phyloP scores from a whole-genome alignment of 257 asterid genomes.

The Euphrasia confusa region DNA sequence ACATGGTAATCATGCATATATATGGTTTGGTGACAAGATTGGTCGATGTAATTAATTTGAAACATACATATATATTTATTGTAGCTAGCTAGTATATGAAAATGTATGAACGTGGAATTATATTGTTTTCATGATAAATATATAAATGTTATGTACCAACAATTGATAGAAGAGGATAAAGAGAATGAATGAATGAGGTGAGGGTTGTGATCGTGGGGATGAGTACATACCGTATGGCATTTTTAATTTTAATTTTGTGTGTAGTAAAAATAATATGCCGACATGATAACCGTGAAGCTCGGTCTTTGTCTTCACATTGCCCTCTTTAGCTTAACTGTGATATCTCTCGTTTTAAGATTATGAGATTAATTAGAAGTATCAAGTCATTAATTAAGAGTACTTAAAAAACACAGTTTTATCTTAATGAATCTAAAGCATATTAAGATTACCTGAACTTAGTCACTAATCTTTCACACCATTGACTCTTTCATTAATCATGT shows the following conservation, averaged over 20 bases:
- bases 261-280: not conserved
- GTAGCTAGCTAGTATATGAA: not conserved
- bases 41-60: too few species aligned
- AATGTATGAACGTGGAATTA: slow-evolving; percentile 49
- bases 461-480: too few species aligned
- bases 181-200: not conserved
- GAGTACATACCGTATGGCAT: not conserved
- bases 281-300: slow-evolving; percentile 2
- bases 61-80: not conserved
- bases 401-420: too few species aligned
- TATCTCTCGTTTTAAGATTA: too few species aligned
- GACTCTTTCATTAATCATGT: too few species aligned
- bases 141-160: not conserved
- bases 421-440: too few species aligned
- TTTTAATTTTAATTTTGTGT: too few species aligned
- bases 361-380: too few species aligned
- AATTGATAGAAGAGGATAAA: not conserved
- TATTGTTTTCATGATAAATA: not conserved
- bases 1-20: slow-evolving; percentile 22
- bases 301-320: not conserved
- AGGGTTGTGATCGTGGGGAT: not conserved
- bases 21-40: slow-evolving; percentile 19
- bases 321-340: not conserved
- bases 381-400: too few species aligned
- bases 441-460: too few species aligned